Percentiles rank a stretch among this genome's conserved stretches.
Evolutionary conservation across 2,329 filamentous ascomycete genomes (phyloP).

Genomic region (Sclerotinia spermophila): DNA sequence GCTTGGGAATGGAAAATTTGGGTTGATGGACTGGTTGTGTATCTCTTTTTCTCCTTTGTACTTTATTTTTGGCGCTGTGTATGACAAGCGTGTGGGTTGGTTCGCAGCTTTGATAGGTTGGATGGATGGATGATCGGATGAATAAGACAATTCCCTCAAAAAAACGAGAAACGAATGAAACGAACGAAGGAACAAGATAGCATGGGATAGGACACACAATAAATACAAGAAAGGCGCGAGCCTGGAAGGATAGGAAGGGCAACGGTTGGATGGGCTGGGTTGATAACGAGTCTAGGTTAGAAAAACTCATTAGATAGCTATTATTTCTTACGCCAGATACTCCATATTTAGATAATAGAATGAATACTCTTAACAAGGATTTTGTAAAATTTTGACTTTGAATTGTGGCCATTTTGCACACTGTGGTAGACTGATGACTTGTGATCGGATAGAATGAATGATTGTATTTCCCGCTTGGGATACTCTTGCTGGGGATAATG

Average conservation of each 20-base stretch:
- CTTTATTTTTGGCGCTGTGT: neutral
- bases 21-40: neutral
- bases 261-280: neutral
- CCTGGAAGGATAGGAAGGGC: neutral
- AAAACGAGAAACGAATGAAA: neutral
- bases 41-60: neutral
- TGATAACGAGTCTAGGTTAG: neutral
- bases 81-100: neutral
- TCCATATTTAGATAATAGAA: neutral
- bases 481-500: neutral
- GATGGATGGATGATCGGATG: neutral
- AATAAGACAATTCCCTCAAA: neutral
- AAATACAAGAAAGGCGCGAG: slow-evolving; percentile 14
- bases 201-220: neutral
- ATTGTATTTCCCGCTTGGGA: neutral
- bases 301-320: neutral
- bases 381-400: neutral
- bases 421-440: too few relatives aligned
- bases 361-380: neutral
- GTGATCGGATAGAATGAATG: neutral
- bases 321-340: neutral
- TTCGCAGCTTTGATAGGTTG: neutral
- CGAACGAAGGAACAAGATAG: neutral
- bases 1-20: neutral
- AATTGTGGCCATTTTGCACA: neutral